Percentiles rank a stretch among this genome's conserved stretches.
These are phyloP conservation scores for Eremothecium sinecaudum DNA, from an alignment of 1,139 yeast genomes.

Conservation along the genomic window DNA sequence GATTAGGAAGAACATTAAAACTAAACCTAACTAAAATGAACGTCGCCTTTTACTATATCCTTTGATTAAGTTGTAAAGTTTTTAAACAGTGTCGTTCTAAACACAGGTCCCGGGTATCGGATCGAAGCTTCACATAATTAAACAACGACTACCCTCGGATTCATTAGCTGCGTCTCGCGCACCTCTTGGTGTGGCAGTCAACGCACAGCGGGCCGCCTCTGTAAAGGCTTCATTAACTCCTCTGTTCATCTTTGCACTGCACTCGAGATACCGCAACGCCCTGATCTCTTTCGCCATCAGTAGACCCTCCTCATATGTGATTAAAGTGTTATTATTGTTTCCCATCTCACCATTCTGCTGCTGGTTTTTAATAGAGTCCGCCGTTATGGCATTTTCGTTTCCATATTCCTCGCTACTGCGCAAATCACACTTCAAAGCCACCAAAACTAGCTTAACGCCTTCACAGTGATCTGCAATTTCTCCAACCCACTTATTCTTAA, in stretches of 20 bases:
- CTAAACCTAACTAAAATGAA: background rate
- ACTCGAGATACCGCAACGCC: constrained; percentile 78
- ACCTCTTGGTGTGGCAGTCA: constrained; percentile 81
- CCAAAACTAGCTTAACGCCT: constrained; percentile 87
- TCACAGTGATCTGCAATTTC: constrained; percentile 96
- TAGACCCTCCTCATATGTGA: constrained; percentile 74
- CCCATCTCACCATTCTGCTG: constrained; percentile 16
- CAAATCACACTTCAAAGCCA: constrained; percentile 89
- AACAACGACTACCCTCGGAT: constrained; percentile 37
- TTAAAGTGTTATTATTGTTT: constrained; percentile 39
- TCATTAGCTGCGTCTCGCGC: constrained; percentile 40
- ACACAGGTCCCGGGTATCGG: background rate
- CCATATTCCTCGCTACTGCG: constrained; percentile 44
- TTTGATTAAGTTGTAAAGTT: no score
- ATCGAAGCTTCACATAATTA: constrained; percentile 30
- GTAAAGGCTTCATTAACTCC: constrained; percentile 97
- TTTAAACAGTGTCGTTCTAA: background rate
- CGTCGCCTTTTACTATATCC: background rate
- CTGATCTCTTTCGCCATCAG: constrained; percentile 80
- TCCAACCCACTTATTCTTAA: constrained; percentile 91
- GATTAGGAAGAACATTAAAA: background rate
- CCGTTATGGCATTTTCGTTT: constrained; percentile 26
- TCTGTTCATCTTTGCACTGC: constrained; percentile 87
- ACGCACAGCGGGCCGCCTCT: constrained; percentile 93
- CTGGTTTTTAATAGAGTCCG: constrained; percentile 24